phyloP scores from a whole-genome alignment of 148 eudicot species.

The Agrostemma githago region DNA sequence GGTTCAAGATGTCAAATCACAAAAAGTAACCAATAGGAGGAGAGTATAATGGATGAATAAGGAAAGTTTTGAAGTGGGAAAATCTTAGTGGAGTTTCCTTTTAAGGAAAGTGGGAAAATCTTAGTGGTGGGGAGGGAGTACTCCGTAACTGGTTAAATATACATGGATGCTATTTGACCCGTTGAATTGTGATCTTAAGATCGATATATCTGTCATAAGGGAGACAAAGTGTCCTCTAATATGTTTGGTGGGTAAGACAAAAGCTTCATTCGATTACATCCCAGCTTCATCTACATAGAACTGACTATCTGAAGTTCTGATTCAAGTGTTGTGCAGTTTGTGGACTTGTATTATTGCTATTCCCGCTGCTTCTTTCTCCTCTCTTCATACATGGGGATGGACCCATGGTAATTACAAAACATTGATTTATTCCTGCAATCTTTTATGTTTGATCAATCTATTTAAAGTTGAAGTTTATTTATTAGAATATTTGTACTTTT shows the following conservation, averaged over 20 bases:
- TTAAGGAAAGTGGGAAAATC: no score
- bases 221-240: background rate
- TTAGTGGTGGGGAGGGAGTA: no score
- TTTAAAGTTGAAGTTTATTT: constrained; percentile 2
- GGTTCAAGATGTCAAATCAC: no score
- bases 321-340: constrained; percentile 80
- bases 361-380: constrained; percentile 69
- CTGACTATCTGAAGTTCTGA: constrained; percentile 25
- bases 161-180: no score
- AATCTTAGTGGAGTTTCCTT: no score
- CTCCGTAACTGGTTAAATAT: no score
- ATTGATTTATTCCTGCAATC: background rate
- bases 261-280: background rate
- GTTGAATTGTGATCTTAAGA: no score
- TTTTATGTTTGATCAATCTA: background rate
- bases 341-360: constrained; percentile 58
- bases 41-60: no score
- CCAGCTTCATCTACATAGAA: constrained; percentile 14
- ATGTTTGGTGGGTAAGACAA: background rate
- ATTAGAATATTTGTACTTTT: background rate
- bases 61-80: no score
- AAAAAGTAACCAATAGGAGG: no score
- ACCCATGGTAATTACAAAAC: constrained; percentile 54
- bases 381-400: constrained; percentile 61
- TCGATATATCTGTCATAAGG: no score